Evolutionary conservation across 1,284 basidiomycete species (phyloP).

Genomic region (Austropuccinia psidii): DNA sequence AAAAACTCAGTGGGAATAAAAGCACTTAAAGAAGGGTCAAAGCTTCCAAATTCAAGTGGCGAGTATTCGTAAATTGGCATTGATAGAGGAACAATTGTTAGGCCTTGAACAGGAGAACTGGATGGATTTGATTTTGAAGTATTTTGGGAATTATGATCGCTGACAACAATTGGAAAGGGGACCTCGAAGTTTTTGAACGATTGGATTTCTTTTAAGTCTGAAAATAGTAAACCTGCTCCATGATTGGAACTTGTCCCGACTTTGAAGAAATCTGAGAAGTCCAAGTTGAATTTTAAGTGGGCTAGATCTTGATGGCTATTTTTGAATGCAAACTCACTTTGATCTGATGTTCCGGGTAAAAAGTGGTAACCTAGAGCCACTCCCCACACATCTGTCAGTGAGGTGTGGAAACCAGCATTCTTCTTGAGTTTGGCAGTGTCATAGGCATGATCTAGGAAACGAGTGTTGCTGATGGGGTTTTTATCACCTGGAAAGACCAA

Average conservation of each 20-base stretch:
- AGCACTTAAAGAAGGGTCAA: constrained; percentile 47
- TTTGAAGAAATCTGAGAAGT: neutral
- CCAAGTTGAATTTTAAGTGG: neutral
- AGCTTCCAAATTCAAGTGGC: constrained; percentile 52
- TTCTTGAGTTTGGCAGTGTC: neutral
- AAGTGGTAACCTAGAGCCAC: constrained; percentile 14
- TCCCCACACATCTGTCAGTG: constrained; percentile 17
- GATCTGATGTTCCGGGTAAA: neutral
- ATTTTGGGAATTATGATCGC: neutral
- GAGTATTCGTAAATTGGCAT: constrained; percentile 51
- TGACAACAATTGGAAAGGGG: constrained; percentile 20
- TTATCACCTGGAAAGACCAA: neutral
- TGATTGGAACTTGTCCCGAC: neutral
- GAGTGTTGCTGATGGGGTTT: neutral
- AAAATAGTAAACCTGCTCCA: constrained; percentile 18
- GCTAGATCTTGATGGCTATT: too few species aligned
- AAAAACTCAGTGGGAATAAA: constrained; percentile 45
- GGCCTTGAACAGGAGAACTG: neutral
- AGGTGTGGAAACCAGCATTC: constrained; percentile 14
- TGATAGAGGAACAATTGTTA: constrained; percentile 4
- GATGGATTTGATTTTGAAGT: neutral
- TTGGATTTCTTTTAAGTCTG: neutral
- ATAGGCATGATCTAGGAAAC: neutral
- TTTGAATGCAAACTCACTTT: constrained; percentile 4
- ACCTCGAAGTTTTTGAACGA: neutral